These are phyloP conservation scores for Ogataea methanolica DNA, from an alignment of 805 yeast genomes.

Conservation along the genomic window DNA sequence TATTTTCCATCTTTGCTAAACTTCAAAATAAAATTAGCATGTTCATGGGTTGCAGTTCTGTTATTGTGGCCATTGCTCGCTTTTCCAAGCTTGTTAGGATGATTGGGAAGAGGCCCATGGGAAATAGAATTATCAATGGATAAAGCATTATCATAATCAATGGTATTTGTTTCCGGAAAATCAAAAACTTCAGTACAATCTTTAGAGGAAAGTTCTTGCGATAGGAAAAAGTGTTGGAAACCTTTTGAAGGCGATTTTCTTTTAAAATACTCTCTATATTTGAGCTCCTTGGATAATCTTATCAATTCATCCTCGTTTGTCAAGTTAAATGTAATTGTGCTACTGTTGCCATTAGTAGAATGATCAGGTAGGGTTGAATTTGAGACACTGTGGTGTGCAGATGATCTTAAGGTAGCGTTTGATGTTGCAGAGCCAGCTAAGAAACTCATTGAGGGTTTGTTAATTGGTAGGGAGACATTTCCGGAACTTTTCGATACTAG, in stretches of 20 bases:
- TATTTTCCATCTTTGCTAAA: conserved; percentile 79
- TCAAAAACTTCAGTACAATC: conserved; percentile 6
- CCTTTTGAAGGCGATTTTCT: conserved; percentile 42
- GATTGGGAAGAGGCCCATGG: background rate
- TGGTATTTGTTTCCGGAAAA: background rate
- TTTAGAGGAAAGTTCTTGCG: conserved; percentile 52
- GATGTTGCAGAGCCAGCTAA: too few species aligned
- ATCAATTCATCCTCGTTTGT: conserved; percentile 33
- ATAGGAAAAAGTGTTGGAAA: conserved; percentile 51
- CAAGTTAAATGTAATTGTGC: background rate
- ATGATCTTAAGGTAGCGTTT: too few species aligned
- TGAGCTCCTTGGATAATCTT: conserved; percentile 46
- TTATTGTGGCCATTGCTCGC: background rate
- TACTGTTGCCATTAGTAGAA: too few species aligned
- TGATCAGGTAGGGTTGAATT: too few species aligned
- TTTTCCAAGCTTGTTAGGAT: background rate
- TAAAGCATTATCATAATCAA: conserved; percentile 1
- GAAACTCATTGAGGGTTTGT: too few species aligned
- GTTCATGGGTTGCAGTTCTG: conserved; percentile 14
- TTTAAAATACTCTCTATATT: conserved; percentile 46
- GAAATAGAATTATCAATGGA: conserved; percentile 3
- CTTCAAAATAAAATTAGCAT: conserved; percentile 67
- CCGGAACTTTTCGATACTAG: too few species aligned
- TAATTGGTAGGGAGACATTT: too few species aligned
- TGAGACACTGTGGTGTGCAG: too few species aligned